phyloP scores from a whole-genome alignment of 768 basidiomycete genomes.

The Suillus occidentalis region DNA sequence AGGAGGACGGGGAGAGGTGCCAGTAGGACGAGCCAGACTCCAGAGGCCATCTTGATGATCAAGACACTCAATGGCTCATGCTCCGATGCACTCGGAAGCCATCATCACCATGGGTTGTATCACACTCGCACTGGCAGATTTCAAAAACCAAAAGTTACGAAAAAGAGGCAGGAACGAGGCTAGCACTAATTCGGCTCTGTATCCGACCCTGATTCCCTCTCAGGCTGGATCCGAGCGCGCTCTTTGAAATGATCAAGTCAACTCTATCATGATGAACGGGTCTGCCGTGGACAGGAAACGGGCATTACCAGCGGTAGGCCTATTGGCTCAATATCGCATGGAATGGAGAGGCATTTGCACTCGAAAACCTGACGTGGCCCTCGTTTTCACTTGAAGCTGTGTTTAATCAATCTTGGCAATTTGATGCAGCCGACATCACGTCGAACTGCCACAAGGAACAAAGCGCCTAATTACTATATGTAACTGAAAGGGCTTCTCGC shows the following conservation, averaged over 20 bases:
- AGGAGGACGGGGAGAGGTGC: neutral
- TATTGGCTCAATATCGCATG: neutral
- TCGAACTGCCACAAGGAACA: slow-evolving; percentile 18
- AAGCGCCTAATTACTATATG: neutral
- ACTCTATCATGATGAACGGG: neutral
- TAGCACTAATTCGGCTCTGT: no score
- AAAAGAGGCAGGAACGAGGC: neutral
- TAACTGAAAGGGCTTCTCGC: neutral
- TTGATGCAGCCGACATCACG: neutral
- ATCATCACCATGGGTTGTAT: no score
- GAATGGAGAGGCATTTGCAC: neutral
- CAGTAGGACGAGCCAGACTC: neutral
- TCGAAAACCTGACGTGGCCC: neutral
- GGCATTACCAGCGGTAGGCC: neutral
- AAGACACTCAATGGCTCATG: neutral
- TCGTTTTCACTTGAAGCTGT: neutral
- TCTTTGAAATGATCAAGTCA: neutral
- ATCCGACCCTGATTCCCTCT: neutral
- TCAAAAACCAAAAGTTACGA: neutral
- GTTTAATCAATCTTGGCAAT: neutral
- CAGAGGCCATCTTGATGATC: neutral
- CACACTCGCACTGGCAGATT: no score
- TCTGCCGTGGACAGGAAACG: neutral
- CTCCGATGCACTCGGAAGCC: neutral
- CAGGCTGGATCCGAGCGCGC: neutral